Conservation (phyloP, 2,329 filamentous ascomycete genomes). For the Cordyceps militaris region DNA sequence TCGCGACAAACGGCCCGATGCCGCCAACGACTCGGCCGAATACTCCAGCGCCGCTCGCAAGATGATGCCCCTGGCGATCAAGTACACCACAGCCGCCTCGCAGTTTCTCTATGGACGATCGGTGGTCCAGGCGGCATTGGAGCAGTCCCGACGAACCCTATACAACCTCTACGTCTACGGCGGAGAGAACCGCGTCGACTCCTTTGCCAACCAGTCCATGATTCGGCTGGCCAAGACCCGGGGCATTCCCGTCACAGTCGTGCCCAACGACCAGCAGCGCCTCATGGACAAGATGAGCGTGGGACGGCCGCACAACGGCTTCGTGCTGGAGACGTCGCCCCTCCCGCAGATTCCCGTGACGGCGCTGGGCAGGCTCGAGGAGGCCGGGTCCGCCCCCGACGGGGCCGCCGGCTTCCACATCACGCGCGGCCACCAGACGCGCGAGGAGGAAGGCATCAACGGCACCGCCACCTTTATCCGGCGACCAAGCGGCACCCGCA, state of each 20-base stretch:
- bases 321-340: slow-evolving; percentile 78
- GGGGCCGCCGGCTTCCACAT: slow-evolving; percentile 48
- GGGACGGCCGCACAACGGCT: slow-evolving; percentile 82
- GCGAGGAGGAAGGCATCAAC: slow-evolving; percentile 69
- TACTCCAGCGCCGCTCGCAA: slow-evolving; percentile 8
- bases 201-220: slow-evolving; percentile 37
- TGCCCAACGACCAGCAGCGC: slow-evolving; percentile 54
- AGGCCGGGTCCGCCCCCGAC: slow-evolving; percentile 21
- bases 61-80: slow-evolving; percentile 32
- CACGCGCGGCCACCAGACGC: slow-evolving; percentile 57
- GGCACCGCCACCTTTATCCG: slow-evolving; percentile 49
- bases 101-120: slow-evolving; percentile 86
- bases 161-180: slow-evolving; percentile 79
- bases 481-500: slow-evolving; percentile 22
- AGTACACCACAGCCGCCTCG: slow-evolving; percentile 75
- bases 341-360: slow-evolving; percentile 65
- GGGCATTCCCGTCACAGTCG: slow-evolving; percentile 49
- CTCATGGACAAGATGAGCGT: slow-evolving; percentile 78
- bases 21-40: not conserved
- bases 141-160: slow-evolving; percentile 57
- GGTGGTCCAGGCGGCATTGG: slow-evolving; percentile 72
- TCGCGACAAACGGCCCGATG: not conserved
- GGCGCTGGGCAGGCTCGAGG: slow-evolving; percentile 44
- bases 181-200: slow-evolving; percentile 47
- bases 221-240: slow-evolving; percentile 39